Percentiles rank a stretch among this genome's conserved stretches.
Conservation (phyloP, 345 rosid genomes). For the Arabidopsis arenosa region DNA sequence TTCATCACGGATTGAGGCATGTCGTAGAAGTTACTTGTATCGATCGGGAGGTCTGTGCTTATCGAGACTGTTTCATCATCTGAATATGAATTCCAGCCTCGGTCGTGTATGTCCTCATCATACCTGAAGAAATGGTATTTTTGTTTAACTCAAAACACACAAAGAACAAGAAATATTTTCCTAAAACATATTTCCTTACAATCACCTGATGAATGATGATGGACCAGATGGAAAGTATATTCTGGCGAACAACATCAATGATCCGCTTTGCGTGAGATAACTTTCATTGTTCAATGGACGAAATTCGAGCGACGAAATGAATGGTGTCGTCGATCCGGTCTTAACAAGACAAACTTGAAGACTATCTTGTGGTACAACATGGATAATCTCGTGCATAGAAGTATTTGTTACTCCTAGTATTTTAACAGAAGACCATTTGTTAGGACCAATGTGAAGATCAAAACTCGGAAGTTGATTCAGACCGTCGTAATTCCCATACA, state of each 20-base stretch:
- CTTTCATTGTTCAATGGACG: constrained; percentile 42
- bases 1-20: constrained; percentile 45
- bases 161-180: neutral
- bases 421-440: constrained; percentile 46
- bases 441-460: constrained; percentile 54
- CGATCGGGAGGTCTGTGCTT: neutral
- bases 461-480: constrained; percentile 38
- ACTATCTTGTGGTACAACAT: constrained; percentile 35
- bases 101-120: constrained; percentile 49
- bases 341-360: constrained; percentile 62
- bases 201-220: neutral
- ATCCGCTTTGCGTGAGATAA: constrained; percentile 33
- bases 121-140: constrained; percentile 35
- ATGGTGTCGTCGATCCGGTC: constrained; percentile 48
- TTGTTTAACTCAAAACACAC: constrained; percentile 33
- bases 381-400: constrained; percentile 40
- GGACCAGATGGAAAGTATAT: neutral
- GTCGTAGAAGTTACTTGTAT: neutral
- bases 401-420: constrained; percentile 14
- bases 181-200: no score
- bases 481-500: constrained; percentile 56
- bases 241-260: constrained; percentile 25
- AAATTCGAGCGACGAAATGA: constrained; percentile 55
- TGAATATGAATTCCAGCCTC: constrained; percentile 34
- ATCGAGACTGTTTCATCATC: neutral